phyloP scores from a whole-genome alignment of 192 early-diverging fungal genomes.

The Ambispora gerdemannii region DNA sequence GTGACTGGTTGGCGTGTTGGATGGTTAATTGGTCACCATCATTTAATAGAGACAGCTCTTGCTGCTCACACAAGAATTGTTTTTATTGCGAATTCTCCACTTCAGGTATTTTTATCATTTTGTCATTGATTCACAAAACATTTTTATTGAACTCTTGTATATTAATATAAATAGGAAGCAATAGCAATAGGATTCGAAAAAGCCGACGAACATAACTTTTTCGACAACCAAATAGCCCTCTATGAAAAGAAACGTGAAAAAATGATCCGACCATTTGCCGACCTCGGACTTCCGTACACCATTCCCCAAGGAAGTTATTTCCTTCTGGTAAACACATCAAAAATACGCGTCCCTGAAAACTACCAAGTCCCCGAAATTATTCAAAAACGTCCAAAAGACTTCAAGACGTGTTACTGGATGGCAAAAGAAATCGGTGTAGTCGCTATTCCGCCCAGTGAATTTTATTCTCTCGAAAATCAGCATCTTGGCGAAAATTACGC shows the following conservation, averaged over 20 bases:
- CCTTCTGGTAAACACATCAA: constrained; percentile 77
- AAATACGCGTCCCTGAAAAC: constrained; percentile 60
- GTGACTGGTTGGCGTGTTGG: constrained; percentile 97
- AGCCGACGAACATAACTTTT: constrained; percentile 60
- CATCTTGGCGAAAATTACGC: constrained; percentile 68
- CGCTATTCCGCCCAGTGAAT: constrained; percentile 88
- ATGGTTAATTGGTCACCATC: constrained; percentile 79
- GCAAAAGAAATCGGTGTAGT: constrained; percentile 87
- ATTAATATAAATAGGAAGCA: constrained; percentile 49
- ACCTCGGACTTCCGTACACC: constrained; percentile 71
- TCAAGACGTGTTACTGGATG: constrained; percentile 79
- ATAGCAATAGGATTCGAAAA: constrained; percentile 69
- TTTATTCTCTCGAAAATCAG: constrained; percentile 71
- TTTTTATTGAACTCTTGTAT: background rate
- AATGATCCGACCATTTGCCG: constrained; percentile 63
- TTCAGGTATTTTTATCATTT: constrained; percentile 55
- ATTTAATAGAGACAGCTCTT: constrained; percentile 69
- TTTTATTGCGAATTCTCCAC: constrained; percentile 85
- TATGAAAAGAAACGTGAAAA: constrained; percentile 75
- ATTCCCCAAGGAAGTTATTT: constrained; percentile 93
- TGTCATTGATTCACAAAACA: background rate
- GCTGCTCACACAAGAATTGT: constrained; percentile 88
- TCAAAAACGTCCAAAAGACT: constrained; percentile 63
- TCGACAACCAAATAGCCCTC: constrained; percentile 59
- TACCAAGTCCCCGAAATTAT: constrained; percentile 57